A percentile compares a stretch with the other conserved stretches of the same genome.
Conservation (phyloP, 148 eudicot species). For the Chenopodium album region DNA sequence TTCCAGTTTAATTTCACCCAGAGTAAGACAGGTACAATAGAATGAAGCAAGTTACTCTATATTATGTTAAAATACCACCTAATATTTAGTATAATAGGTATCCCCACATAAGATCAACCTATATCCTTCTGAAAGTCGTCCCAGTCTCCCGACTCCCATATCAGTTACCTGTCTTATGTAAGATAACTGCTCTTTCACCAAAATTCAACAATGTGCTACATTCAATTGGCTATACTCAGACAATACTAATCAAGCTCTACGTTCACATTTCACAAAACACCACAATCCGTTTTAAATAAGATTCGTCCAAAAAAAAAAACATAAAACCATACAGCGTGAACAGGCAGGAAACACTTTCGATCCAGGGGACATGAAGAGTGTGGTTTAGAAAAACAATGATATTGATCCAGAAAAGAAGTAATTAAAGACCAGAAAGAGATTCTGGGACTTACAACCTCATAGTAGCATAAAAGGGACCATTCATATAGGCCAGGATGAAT, state of each 20-base stretch:
- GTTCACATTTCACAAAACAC: background rate
- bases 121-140: background rate
- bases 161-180: too few species aligned
- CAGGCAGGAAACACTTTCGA: background rate
- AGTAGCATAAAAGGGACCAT: background rate
- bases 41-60: background rate
- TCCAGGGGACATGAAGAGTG: background rate
- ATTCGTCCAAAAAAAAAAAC: slow-evolving; percentile 5
- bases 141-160: background rate
- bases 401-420: background rate
- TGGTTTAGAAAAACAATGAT: background rate
- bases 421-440: background rate
- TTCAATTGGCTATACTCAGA: background rate
- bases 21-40: background rate
- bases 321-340: background rate
- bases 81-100: background rate
- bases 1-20: background rate
- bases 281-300: background rate
- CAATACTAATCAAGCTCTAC: background rate
- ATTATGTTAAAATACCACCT: background rate
- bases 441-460: slow-evolving; percentile 10
- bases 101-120: background rate
- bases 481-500: background rate
- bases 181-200: background rate
- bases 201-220: background rate